Base-by-base conservation (phyloP, 2,329 filamentous ascomycete species). In the Passalora sequoiae region DNA sequence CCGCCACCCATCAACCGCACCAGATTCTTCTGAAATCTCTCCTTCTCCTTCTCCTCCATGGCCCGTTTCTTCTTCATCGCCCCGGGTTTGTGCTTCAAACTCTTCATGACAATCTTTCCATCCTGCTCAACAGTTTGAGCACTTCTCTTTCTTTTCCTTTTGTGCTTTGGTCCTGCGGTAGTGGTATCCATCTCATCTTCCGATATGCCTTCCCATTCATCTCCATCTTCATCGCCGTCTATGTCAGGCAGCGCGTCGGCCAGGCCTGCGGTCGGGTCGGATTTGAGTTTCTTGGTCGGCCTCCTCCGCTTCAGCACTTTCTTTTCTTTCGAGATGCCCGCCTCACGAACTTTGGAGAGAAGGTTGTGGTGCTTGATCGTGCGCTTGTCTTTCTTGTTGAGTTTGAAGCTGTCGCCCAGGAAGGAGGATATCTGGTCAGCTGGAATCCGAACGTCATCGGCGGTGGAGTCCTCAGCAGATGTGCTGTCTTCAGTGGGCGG, bases 31-130 rank as follows among this genome's bases (percentile, higher is more conserved):
- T 81, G 83, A 63, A 97, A 96, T 47, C 91, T 74, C 64, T 89
- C 81, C 69, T 86, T 84, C 75, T 97, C 91, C 46, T 78, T 72
- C 64, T 72, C 80, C 45, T 95, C 86, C 22, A 97, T 61, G 66
- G 76, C 83, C 68, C 89, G 86, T 68, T 88, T 92, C 60, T 78
- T 75, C 76, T 88, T 94, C 69, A 89, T 74, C 16, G 88, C 87
- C 1, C 91, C 91, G 2, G 81, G 86, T 41, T 81, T 73, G 50
- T 77, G 83, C 66, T 77, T 83, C 58, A 97, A 59, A 48, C 84
- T 91, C 70, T 80, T 84, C 53, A 86, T 83, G 47, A 77, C 73
- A 38, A 92, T 76, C 56, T 83, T 86, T 0, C 79, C 79, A n/a
- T n/a, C n/a, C n/a, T n/a, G n/a, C 54, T 79, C 75, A 8, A 63